phyloP scores from a whole-genome alignment of 768 basidiomycete species.

The Agrocybe chaxingu region DNA sequence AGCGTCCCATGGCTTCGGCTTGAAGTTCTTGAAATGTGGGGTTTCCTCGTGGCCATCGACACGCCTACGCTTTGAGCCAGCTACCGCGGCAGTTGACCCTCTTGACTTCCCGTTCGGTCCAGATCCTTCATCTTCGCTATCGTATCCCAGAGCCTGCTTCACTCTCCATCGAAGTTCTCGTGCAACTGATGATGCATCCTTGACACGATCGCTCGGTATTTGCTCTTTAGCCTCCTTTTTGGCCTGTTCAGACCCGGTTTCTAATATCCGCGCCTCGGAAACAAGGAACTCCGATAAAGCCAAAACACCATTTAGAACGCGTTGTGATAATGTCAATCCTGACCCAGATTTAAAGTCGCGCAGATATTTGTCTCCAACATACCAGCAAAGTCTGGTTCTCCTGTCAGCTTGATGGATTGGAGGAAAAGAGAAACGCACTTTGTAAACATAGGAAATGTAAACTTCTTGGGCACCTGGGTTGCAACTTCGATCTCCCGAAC shows the following conservation, averaged over 20 bases:
- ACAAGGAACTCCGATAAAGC: slow-evolving; percentile 78
- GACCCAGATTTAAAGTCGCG: slow-evolving; percentile 60
- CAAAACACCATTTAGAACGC: slow-evolving; percentile 70
- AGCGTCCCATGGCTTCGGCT: slow-evolving; percentile 64
- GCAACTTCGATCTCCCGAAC: slow-evolving; percentile 89
- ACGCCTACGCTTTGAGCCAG: slow-evolving; percentile 42
- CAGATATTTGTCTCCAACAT: slow-evolving; percentile 79
- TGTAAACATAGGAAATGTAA: slow-evolving; percentile 80
- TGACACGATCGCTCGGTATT: slow-evolving; percentile 76
- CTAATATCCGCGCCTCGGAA: slow-evolving; percentile 68
- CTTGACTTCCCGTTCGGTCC: slow-evolving; percentile 20
- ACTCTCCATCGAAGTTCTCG: slow-evolving; percentile 86
- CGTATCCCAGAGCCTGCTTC: slow-evolving; percentile 53
- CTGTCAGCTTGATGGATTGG: not conserved
- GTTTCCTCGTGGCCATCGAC: slow-evolving; percentile 29
- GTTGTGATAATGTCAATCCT: slow-evolving; percentile 30
- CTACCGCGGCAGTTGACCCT: slow-evolving; percentile 13
- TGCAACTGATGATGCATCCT: slow-evolving; percentile 78
- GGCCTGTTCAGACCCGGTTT: slow-evolving; percentile 64
- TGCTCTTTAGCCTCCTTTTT: slow-evolving; percentile 80
- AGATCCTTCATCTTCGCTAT: slow-evolving; percentile 65
- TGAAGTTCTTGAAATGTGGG: slow-evolving; percentile 60
- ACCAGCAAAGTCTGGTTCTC: slow-evolving; percentile 78
- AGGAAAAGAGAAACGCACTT: slow-evolving; percentile 40
- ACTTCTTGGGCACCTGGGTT: slow-evolving; percentile 91